Evolutionary conservation across 805 yeast genomes (phyloP), one percentile per base, ranked within the genome.

Genomic region (Kuraishia hungarica): DNA sequence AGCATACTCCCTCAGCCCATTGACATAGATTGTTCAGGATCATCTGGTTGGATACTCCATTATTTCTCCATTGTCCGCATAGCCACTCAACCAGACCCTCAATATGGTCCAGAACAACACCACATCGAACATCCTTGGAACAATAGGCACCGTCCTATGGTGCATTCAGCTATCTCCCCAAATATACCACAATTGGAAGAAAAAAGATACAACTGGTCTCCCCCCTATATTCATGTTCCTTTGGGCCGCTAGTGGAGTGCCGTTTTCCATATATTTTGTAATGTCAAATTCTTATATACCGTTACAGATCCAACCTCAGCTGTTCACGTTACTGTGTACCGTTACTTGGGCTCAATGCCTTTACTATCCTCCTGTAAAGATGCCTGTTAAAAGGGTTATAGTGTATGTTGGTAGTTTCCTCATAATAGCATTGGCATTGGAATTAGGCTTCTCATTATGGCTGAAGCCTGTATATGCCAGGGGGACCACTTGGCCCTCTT

Each of bases 71-170:
- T n/a, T n/a, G n/a, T n/a, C n/a, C n/a, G n/a, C n/a, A 26, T 26
- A 26, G 8, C 29, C 29, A 26, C 22, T 3, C 22, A 13, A 8
- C 8, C 29, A 26, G 8, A 26, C 29, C 29, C 29, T n/a, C 39
- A 28, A 7, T 6, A 52, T 52, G 53, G 50, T 29, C 6, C 29
- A 58, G n/a, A 48, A 56, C 1, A 58, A 58, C 39, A 59, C 76
- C 2, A 88, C 87, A 0, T 81, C 89, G 15, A 89, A 88, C 52
- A 88, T 87, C 1, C 75, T 90, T 55, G 96, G 91, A 2, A 92
- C 97, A 10, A 76, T 89, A 2, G 98, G 97, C 2, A 93, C 98
- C 0, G 85, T 93, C 1, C 75, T 89, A 55, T 93, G 97, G 97
- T 93, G 98, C 68, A 75, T 93, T 58, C 98, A 93, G 70, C 72